phyloP scores from a whole-genome alignment of 441 rosid species.

The Isatis lusitanica region DNA sequence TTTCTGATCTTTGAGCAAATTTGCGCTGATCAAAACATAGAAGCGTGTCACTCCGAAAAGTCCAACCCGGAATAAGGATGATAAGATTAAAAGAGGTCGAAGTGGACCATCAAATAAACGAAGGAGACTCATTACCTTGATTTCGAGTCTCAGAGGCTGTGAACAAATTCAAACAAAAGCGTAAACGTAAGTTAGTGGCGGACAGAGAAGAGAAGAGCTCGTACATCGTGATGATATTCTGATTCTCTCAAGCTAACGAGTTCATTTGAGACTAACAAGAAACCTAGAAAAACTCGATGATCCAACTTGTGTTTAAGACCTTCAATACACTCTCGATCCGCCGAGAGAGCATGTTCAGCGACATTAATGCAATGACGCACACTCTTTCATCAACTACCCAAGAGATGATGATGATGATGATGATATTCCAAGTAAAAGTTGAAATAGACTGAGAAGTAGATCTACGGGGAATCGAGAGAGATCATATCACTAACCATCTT shows the following conservation, averaged over 20 bases:
- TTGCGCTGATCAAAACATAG: slow-evolving; percentile 55
- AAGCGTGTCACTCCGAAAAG: slow-evolving; percentile 17
- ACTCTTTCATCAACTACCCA: not conserved
- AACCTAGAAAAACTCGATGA: not conserved
- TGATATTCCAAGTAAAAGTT: not conserved
- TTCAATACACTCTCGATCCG: not conserved
- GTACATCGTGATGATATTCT: not conserved
- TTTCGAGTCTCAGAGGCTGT: slow-evolving; percentile 75
- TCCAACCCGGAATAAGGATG: not conserved
- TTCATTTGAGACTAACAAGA: not conserved
- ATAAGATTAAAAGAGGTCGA: slow-evolving; percentile 11
- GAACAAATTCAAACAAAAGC: slow-evolving; percentile 20
- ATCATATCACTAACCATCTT: slow-evolving; percentile 33
- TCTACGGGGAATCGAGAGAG: slow-evolving; percentile 17
- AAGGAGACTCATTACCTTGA: slow-evolving; percentile 48
- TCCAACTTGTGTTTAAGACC: not conserved
- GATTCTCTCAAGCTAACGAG: not conserved
- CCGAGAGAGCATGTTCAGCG: not conserved
- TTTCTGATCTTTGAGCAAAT: slow-evolving; percentile 72
- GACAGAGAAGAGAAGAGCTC: not conserved
- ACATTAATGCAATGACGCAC: not conserved
- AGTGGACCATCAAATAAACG: not conserved
- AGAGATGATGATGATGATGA: not conserved
- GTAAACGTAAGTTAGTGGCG: slow-evolving; percentile 23
- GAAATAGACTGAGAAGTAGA: not conserved